Conservation (phyloP, 2,329 filamentous ascomycete species). For the Nannizziopsis arthrosporioides region DNA sequence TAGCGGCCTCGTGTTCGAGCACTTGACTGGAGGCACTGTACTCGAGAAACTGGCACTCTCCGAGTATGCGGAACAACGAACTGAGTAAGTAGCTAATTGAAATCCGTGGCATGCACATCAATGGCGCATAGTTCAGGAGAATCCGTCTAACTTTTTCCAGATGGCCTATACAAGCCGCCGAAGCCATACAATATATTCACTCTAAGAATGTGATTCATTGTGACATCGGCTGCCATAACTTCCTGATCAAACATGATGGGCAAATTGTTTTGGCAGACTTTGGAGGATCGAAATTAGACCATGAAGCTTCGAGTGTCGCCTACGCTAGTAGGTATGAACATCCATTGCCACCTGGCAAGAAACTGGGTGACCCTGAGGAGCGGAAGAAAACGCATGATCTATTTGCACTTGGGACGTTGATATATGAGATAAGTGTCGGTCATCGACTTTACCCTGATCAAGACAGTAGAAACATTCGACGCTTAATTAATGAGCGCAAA, state of each 20-base stretch:
- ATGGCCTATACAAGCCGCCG: slow-evolving; percentile 9
- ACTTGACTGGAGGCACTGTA: slow-evolving; percentile 3
- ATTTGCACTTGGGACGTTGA: slow-evolving; percentile 6
- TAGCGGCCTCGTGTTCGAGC: slow-evolving; percentile 10
- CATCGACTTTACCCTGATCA: slow-evolving; percentile 5
- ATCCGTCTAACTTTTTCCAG: not conserved
- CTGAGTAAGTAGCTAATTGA: not conserved
- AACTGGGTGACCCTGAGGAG: not conserved
- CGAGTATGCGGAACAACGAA: slow-evolving; percentile 1
- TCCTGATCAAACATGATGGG: slow-evolving; percentile 7
- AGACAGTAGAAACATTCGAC: not conserved
- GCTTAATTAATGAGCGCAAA: not conserved
- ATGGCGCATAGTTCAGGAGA: not conserved
- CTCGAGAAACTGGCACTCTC: slow-evolving; percentile 7
- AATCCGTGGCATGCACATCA: too few species aligned
- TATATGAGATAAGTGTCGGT: slow-evolving; percentile 6
- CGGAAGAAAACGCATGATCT: slow-evolving; percentile 1
- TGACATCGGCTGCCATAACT: slow-evolving; percentile 11
- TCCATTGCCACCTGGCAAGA: not conserved
- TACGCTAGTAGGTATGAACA: slow-evolving; percentile 5
- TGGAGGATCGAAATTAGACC: slow-evolving; percentile 9
- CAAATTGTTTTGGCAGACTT: slow-evolving; percentile 4
- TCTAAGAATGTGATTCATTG: slow-evolving; percentile 8
- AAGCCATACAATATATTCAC: slow-evolving; percentile 10
- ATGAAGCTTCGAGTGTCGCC: not conserved